Base-by-base conservation (phyloP, 228 moss, liverwort and hornwort species). In the Sphagnum fallax region DNA sequence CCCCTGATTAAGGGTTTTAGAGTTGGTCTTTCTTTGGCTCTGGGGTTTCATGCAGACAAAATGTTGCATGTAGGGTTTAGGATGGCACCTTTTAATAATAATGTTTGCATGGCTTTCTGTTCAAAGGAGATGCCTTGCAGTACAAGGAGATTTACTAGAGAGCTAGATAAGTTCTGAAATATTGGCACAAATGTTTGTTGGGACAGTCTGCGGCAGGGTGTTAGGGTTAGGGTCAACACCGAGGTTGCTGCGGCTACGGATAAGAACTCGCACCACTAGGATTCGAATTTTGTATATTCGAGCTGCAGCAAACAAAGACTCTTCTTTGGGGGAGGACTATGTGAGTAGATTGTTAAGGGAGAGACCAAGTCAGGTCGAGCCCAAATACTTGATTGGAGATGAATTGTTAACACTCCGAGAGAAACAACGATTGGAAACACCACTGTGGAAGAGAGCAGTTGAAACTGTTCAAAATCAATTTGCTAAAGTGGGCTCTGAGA, bases 351-450 rank as follows among this genome's bases (percentile, higher is more conserved):
- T 93, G 47, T 71, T 98, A 8, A 84, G 73, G 7, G 88, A 91
- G 65, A 83, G 57, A 9, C 97, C 93, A 5, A 90, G 87, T 74
- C 97, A 93, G 83, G 83, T 98, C 47, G 93, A 98, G 76, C 87
- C 75, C 47, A 90, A 78, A 65, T 93, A 98, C 62, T 78, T 82
- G 80, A 85, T 98, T 9, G 90, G 90, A 6, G 84, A 89, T 69
- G 68, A 84, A 70, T 85, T 90, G 64, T 98, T 90, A 65, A 93
- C 97, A 10, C 69, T 98, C 58, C 91, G 77, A 71, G 87, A 98
- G 74, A 84, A 91, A 75, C 82, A 84, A 75, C 75, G 79, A 66
- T 67, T 80, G 16, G 80, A 98, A 71, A 84, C 87, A 58, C 88
- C 97, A 48, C 65, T 85, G 66, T 91, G 93, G 91, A 88, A 83